A percentile compares a stretch with the other conserved stretches of the same genome.
Conservation (phyloP, 2,329 filamentous ascomycete species). For the Ceratocystis albifundus region DNA sequence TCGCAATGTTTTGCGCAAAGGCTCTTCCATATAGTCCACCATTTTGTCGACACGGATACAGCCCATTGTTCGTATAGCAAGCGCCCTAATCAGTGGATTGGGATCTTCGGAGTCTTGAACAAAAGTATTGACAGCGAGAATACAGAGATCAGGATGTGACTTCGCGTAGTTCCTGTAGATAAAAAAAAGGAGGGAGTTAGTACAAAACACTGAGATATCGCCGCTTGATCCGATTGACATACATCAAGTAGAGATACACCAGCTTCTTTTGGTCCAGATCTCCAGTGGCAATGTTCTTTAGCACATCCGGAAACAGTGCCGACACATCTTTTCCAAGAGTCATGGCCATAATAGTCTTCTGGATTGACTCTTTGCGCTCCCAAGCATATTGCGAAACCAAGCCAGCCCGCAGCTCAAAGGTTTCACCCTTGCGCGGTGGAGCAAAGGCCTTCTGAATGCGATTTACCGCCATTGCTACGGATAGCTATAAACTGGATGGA, state of each 20-base stretch:
- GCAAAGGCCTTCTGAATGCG: slow-evolving; percentile 90
- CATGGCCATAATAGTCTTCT: slow-evolving; percentile 99
- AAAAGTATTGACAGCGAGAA: slow-evolving; percentile 97
- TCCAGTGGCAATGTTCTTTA: slow-evolving; percentile 94
- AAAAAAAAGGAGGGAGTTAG: slow-evolving; percentile 1
- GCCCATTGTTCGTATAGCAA: slow-evolving; percentile 96
- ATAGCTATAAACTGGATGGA: background rate
- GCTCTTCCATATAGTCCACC: slow-evolving; percentile 99
- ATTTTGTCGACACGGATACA: slow-evolving; percentile 98
- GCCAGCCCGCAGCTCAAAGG: slow-evolving; percentile 89
- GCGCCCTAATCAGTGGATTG: slow-evolving; percentile 84
- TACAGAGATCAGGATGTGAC: slow-evolving; percentile 95
- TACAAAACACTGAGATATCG: background rate
- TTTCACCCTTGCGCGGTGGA: slow-evolving; percentile 90
- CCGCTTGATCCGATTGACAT: slow-evolving; percentile 28
- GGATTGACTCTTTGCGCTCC: slow-evolving; percentile 96
- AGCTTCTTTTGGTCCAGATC: slow-evolving; percentile 99
- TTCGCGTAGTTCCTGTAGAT: slow-evolving; percentile 90
- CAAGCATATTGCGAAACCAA: slow-evolving; percentile 98
- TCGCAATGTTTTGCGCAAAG: slow-evolving; percentile 83
- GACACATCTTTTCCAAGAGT: slow-evolving; percentile 97
- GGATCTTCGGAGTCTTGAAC: slow-evolving; percentile 98
- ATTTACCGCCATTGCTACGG: slow-evolving; percentile 70
- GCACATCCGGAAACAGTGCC: slow-evolving; percentile 86
- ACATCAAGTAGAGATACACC: slow-evolving; percentile 97